Base-by-base conservation (phyloP, 2,329 filamentous ascomycete species). In the Botrytis galanthina region DNA sequence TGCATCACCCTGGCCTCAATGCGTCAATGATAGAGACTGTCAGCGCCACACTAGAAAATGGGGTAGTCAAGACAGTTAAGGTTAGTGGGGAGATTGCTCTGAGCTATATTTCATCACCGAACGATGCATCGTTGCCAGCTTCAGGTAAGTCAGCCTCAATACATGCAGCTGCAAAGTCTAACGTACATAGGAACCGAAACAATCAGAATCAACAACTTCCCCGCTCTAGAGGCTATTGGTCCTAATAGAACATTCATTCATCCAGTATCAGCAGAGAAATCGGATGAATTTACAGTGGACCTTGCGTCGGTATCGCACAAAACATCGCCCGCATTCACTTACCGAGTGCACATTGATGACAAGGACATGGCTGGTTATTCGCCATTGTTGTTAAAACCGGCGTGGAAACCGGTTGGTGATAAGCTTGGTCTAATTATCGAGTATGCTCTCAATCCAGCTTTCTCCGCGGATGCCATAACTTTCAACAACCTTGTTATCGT, bases 241-340 rank as follows among this genome's bases (percentile, higher is more conserved):
- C 94, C 95, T 1, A 99, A 99, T 81, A 93, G 94, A 61, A 93
- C 94, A 73, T 97, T 98, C 83, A 90, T 98, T 70, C 89, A 91
- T 46, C 92, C 94, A 77, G 85, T 88, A 8, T 83, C 85, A 1
- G 80, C 86, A 1, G 89, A 91, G 16, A 90, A 88, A 73, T 87
- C 92, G 5, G 95, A 97, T 74, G 91, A 95, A 80, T 99, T 97
- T 83, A 88, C 85, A 0, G 84, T 99, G 46, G 89, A 95, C 75
- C 84, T 96, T n/a, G 68, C 10, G 86, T 90, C 22, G 90, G 91
- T 80, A 88, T 98, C 76, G 84, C 86, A 75, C 90, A 91, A 78
- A 91, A 61, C 93, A 1, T 88, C 91, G 0, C 90, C 95, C 10
- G 95, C 92, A 12, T 98, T 99, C 84, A 97, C 96, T 74, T 99